Evolutionary conservation across 148 eudicot genomes (phyloP).

Genomic region (Selenicereus undatus): DNA sequence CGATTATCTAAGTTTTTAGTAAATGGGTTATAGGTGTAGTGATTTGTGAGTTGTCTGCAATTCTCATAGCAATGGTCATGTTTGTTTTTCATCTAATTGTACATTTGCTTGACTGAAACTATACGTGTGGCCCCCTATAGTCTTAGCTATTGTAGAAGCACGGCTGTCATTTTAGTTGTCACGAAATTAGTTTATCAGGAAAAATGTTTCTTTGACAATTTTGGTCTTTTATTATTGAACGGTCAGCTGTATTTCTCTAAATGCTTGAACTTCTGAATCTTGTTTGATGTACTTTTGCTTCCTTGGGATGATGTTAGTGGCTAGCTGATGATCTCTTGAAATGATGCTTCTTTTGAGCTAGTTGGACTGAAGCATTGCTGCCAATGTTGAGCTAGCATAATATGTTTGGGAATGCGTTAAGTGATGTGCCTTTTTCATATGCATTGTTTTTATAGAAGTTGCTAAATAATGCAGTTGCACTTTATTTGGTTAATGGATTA

Average conservation of each 20-base stretch:
- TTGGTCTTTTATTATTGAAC: not conserved
- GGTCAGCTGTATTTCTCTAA: not conserved
- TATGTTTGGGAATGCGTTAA: not conserved
- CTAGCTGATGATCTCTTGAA: not conserved
- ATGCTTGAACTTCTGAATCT: not conserved
- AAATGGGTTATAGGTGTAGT: not conserved
- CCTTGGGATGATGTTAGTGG: not conserved
- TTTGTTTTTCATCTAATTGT: not conserved
- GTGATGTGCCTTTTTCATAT: not conserved
- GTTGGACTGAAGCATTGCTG: not conserved
- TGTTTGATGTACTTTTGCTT: not conserved
- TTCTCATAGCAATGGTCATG: not conserved
- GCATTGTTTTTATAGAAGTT: not conserved
- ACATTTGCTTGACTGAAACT: not conserved
- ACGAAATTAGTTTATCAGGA: not conserved
- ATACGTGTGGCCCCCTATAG: not conserved
- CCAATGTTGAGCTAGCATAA: not conserved
- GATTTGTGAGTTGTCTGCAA: not conserved
- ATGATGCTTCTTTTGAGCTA: not conserved
- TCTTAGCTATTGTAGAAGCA: not conserved
- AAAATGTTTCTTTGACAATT: not conserved
- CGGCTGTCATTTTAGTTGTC: not conserved
- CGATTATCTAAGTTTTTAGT: not conserved
- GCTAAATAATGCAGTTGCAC: not conserved
- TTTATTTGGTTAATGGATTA: not conserved